A percentile compares a stretch with the other conserved stretches of the same genome.
Conservation (phyloP, 768 basidiomycete species). For the Psilocybe cyanescens region DNA sequence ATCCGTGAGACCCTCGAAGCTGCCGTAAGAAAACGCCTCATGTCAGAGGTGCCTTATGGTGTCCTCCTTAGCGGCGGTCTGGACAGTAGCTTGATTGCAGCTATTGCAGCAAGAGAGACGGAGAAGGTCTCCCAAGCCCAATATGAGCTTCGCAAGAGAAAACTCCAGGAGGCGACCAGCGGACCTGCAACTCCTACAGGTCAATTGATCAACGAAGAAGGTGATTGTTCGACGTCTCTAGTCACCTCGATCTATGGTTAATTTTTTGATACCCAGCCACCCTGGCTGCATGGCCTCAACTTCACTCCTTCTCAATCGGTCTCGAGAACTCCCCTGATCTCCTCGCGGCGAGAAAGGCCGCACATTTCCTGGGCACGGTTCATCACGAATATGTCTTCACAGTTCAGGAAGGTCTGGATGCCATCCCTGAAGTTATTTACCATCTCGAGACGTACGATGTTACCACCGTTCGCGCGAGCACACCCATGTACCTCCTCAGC, state of each 20-base stretch:
- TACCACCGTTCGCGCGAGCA: conserved; percentile 96
- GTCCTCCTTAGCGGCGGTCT: conserved; percentile 95
- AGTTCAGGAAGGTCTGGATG: conserved; percentile 96
- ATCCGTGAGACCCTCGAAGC: conserved; percentile 86
- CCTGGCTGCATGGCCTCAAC: conserved; percentile 89
- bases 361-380: conserved; percentile 89
- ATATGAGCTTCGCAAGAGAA: conserved; percentile 67
- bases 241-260: conserved; percentile 2
- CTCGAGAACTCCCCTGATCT: conserved; percentile 95
- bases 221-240: conserved; percentile 36
- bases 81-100: conserved; percentile 94
- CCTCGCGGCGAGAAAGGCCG: conserved; percentile 91
- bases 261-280: conserved; percentile 47
- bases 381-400: conserved; percentile 99
- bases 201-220: conserved; percentile 52
- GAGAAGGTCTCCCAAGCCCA: conserved; percentile 88
- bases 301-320: conserved; percentile 98
- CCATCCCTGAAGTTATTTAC: conserved; percentile 96
- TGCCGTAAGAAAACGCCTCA: conserved; percentile 92
- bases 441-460: conserved; percentile 99
- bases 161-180: conserved; percentile 53
- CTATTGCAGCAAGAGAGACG: conserved; percentile 94
- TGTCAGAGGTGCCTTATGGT: conserved; percentile 99
- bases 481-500: conserved; percentile 98
- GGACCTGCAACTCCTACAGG: conserved; percentile 60